phyloP scores from a whole-genome alignment of 2,329 filamentous ascomycete genomes.

The Botryosphaeria dothidea region DNA sequence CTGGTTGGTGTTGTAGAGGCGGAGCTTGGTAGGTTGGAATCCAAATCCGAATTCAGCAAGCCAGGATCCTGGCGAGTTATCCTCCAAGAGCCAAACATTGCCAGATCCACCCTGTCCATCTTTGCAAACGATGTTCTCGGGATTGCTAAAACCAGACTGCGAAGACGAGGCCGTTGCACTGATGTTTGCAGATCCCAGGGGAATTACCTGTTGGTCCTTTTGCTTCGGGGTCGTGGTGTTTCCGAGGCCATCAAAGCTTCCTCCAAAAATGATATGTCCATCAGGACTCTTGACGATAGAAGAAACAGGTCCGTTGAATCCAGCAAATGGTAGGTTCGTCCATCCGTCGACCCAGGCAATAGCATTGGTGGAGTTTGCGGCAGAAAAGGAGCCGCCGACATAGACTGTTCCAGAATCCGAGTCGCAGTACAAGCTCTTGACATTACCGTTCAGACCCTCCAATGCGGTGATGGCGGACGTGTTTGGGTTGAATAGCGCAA shows the following conservation, averaged over 20 bases:
- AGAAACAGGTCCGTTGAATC: slow-evolving; percentile 89
- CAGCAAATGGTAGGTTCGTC: slow-evolving; percentile 82
- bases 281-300: slow-evolving; percentile 79
- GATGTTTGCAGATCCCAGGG: slow-evolving; percentile 77
- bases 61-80: slow-evolving; percentile 78
- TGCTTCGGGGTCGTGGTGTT: slow-evolving; percentile 74
- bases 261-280: slow-evolving; percentile 89
- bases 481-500: slow-evolving; percentile 78
- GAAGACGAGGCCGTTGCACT: slow-evolving; percentile 64
- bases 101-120: slow-evolving; percentile 66
- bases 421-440: slow-evolving; percentile 83
- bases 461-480: slow-evolving; percentile 71
- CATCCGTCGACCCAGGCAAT: slow-evolving; percentile 78
- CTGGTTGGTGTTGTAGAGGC: slow-evolving; percentile 82
- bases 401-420: slow-evolving; percentile 76
- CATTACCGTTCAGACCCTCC: slow-evolving; percentile 77
- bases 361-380: slow-evolving; percentile 82
- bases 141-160: slow-evolving; percentile 68
- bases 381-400: slow-evolving; percentile 83
- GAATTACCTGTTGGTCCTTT: slow-evolving; percentile 77
- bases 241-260: slow-evolving; percentile 82
- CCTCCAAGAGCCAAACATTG: slow-evolving; percentile 80
- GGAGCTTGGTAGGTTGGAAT: slow-evolving; percentile 83
- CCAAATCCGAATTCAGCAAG: slow-evolving; percentile 78
- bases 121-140: slow-evolving; percentile 81